Percentiles rank a stretch among this genome's conserved stretches.
Conservation (phyloP, 1,139 yeast genomes). For the Taphrina flavorubra region DNA sequence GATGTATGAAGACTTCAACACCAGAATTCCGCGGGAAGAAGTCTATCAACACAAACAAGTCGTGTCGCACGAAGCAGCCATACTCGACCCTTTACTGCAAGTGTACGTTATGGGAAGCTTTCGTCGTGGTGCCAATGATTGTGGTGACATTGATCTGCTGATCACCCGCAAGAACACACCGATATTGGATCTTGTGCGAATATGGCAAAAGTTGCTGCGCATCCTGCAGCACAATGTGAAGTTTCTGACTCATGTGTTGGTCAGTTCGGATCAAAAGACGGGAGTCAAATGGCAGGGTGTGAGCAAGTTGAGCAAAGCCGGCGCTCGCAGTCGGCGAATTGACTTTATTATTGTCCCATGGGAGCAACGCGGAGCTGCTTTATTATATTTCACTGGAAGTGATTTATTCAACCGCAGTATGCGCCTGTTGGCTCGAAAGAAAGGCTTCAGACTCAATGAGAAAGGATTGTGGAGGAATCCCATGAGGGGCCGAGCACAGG, state of each 20-base stretch:
- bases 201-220: constrained; percentile 51
- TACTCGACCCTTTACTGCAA: constrained; percentile 55
- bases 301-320: constrained; percentile 48
- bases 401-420: constrained; percentile 61
- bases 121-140: constrained; percentile 57
- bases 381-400: constrained; percentile 66
- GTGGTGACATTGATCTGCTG: constrained; percentile 65
- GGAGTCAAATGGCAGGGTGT: constrained; percentile 53
- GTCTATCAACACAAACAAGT: constrained; percentile 56
- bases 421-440: constrained; percentile 57
- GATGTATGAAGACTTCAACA: constrained; percentile 61
- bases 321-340: constrained; percentile 59
- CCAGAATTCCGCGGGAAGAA: constrained; percentile 59
- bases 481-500: constrained; percentile 11
- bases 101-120: constrained; percentile 63
- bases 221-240: constrained; percentile 49
- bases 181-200: constrained; percentile 49
- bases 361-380: constrained; percentile 60
- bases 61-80: constrained; percentile 51
- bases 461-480: constrained; percentile 56
- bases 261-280: constrained; percentile 43
- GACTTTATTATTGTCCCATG: constrained; percentile 63
- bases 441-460: constrained; percentile 58
- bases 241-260: constrained; percentile 53
- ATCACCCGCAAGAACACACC: constrained; percentile 56